Base-by-base conservation (phyloP, 2,329 filamentous ascomycete genomes). In the Neopestalotiopsis sp. region DNA sequence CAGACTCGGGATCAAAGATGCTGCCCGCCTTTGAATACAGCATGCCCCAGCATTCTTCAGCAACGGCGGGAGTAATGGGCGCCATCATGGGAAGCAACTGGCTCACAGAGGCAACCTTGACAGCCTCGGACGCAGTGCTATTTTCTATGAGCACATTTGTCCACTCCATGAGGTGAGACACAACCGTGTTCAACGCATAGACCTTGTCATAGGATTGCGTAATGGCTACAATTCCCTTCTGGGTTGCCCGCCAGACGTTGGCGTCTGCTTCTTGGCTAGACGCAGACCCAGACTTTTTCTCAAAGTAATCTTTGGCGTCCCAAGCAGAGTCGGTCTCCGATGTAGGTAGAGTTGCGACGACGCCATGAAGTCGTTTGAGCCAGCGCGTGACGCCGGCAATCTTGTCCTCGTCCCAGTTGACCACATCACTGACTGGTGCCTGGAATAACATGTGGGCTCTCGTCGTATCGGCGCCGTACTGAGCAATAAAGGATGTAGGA, bases 401-500 rank as follows among this genome's bases (percentile, higher is more conserved):
- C 78, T 94, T 95, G 56, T 87, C 83, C 76, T 94, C 93, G 67
- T 97, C 94, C 94, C 94, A 97, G 78, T 96, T 93, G 1, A 97
- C 86, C 1, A 96, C 88, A 68, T 97, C 94, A 57, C 86, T 90
- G 14, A 97, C 92, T 0, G 94, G 94, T 0, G 94, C 94, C 74
- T 95, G 92, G 83, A 97, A 97, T 6, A 97, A 86, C 77, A 97
- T 93, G 77, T 97, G 94, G 4, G 94, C 94, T 68, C 94, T 86
- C 2, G 93, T 94, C 5, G 93, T 91, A 78, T 97, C 94, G 1
- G 94, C 93, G 28, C 94, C 94, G 74, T 96, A 91, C 73, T 88
- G 89, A 7, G 85, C 82, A 68, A 96, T 93, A 71, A 92, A 92
- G 0, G 83, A 84, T 0, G 88, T 90, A 0, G 94, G 94, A 76